A percentile compares a stretch with the other conserved stretches of the same genome.
These are phyloP conservation scores for Hansenula anomala DNA, from an alignment of 1,139 yeast species.

Conservation along the genomic window DNA sequence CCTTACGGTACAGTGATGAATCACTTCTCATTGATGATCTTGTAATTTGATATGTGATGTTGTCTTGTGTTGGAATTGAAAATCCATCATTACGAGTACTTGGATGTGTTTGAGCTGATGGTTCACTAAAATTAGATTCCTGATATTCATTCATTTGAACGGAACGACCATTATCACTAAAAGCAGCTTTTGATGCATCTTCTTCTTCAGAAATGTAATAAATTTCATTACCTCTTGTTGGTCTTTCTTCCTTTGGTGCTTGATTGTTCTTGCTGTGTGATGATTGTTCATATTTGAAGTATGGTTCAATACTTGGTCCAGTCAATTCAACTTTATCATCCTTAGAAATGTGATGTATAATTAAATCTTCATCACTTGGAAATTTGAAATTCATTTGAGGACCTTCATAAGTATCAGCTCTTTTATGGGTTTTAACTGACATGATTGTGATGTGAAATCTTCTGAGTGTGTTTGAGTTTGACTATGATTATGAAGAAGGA, in stretches of 20 bases:
- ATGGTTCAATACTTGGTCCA: conserved; percentile 16
- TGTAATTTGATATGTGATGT: conserved; percentile 15
- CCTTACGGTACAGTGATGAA: neutral
- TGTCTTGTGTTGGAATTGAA: conserved; percentile 16
- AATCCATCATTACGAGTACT: neutral
- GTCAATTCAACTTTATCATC: conserved; percentile 1
- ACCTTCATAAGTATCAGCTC: conserved; percentile 22
- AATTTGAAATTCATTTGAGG: conserved; percentile 21
- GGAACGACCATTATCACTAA: too few species aligned
- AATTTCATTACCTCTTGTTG: too few species aligned
- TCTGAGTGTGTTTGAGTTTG: too few species aligned
- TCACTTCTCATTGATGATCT: neutral
- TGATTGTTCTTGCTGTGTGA: neutral
- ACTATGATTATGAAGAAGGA: too few species aligned
- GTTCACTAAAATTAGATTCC: neutral
- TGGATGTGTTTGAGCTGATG: conserved; percentile 2
- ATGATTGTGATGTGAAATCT: too few species aligned
- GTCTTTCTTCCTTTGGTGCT: neutral
- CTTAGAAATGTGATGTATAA: neutral
- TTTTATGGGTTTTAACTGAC: conserved; percentile 9
- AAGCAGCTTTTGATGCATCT: too few species aligned
- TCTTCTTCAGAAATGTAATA: too few species aligned
- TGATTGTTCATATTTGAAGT: conserved; percentile 4
- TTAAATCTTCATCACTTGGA: conserved; percentile 17
- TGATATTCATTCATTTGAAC: neutral